phyloP scores from a whole-genome alignment of 2,329 filamentous ascomycete genomes.

The Dactylellina drechsleri region DNA sequence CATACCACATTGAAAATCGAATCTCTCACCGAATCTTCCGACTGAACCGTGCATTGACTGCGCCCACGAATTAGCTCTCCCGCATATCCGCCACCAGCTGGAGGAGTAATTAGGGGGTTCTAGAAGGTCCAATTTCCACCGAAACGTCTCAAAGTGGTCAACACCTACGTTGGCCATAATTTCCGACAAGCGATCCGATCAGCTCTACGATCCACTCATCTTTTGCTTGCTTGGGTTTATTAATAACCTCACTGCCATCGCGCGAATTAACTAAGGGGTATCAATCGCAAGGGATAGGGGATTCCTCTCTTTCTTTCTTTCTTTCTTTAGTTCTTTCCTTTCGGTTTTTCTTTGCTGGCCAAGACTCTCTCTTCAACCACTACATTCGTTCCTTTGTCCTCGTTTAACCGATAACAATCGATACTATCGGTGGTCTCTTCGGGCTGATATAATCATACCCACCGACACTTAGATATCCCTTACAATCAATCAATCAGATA shows the following conservation, averaged over 20 bases:
- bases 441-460: background rate
- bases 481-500: background rate
- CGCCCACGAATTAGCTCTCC: background rate
- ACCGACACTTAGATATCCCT: background rate
- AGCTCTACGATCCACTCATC: conserved; percentile 36
- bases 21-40: no score
- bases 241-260: conserved; percentile 30
- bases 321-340: conserved; percentile 14
- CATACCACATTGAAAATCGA: no score
- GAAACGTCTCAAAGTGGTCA: conserved; percentile 15
- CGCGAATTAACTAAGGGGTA: conserved; percentile 16
- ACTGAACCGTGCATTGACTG: conserved; percentile 8
- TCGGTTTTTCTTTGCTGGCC: background rate
- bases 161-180: conserved; percentile 44
- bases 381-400: conserved; percentile 1
- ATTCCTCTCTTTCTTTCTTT: conserved; percentile 15
- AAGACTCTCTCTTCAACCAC: background rate
- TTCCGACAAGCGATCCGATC: conserved; percentile 50
- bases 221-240: conserved; percentile 34
- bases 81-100: background rate
- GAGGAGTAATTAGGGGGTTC: background rate
- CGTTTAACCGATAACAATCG: background rate
- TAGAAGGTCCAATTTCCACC: conserved; percentile 1
- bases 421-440: background rate
- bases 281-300: background rate